Conservation (phyloP, 164 flowering plant species). For the Nelumbo lutea region DNA sequence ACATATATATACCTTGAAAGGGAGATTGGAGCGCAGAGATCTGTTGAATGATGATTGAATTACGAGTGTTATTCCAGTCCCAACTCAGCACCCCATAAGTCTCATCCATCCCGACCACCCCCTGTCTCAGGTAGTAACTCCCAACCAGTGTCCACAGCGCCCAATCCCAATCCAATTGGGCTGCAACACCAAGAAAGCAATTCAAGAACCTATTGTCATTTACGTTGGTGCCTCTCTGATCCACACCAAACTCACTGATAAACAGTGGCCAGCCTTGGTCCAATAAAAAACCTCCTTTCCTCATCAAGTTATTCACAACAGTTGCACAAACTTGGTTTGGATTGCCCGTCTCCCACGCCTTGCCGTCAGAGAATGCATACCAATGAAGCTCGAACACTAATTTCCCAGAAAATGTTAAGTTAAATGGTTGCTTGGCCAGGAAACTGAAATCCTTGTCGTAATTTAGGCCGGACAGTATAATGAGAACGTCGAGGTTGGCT, state of each 20-base stretch:
- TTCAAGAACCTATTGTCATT: conserved; percentile 71
- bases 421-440: conserved; percentile 34
- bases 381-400: conserved; percentile 71
- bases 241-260: conserved; percentile 78
- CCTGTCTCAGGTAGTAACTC: conserved; percentile 70
- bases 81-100: conserved; percentile 49
- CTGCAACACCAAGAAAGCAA: conserved; percentile 71
- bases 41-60: conserved; percentile 42
- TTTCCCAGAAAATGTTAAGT: conserved; percentile 50
- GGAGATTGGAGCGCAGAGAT: conserved; percentile 58
- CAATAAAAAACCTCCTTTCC: conserved; percentile 43
- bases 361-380: conserved; percentile 65
- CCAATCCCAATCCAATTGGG: conserved; percentile 78
- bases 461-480: conserved; percentile 70
- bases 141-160: conserved; percentile 76
- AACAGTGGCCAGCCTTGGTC: conserved; percentile 70
- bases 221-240: conserved; percentile 57
- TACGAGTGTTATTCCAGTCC: conserved; percentile 53
- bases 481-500: conserved; percentile 67
- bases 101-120: conserved; percentile 60
- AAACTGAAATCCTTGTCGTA: conserved; percentile 65
- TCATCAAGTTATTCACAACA: conserved; percentile 34
- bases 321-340: conserved; percentile 65
- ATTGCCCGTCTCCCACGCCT: conserved; percentile 50
- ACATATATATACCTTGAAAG: conserved; percentile 43